Evolutionary conservation across 306 rosid species (phyloP), one percentile per base, ranked within the genome.

Genomic region (Purshia tridentata): DNA sequence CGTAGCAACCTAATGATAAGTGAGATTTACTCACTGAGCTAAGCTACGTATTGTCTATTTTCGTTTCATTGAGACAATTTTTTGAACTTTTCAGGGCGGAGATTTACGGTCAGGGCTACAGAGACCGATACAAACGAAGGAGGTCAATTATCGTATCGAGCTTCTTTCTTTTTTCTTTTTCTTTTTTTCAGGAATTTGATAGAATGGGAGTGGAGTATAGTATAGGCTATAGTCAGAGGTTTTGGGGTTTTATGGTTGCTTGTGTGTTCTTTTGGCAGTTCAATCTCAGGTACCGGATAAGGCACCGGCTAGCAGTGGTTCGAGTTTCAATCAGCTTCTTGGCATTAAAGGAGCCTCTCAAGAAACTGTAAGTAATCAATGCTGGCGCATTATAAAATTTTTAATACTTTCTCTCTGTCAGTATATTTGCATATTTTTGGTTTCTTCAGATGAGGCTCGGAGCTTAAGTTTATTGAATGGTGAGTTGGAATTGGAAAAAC

Each of bases 81-180:
- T 66, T 53, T 46, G 53, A 66, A 52, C 29, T 59, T 79, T 73
- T 40, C 77, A 86, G 91, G 88, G 60, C 46, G 90, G 76, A 86
- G 89, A 60, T 76, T 86, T n/a, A 67, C 83, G 9, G 81, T 89
- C 56, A 77, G 81, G 78, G 91, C 94, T 19, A 74, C 85, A 1
- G 94, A 89, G 67, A 84, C 94, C 6, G 91, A 86, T 54, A 55
- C 88, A 19, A 77, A 84, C 15, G 87, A 89, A 89, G 94, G 94
- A 89, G 94, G 94, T 89, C 41, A 20, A 8, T 41, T 13, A 19
- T 56, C 23, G 8, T 56, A 51, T 8, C 47, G 37, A 62, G 71
- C 41, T 55, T 23, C 61, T 53, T 53, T 4, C 54, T 2, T 8
- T 4, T n/a, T 19, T 63, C 14, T 11, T n/a, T n/a, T n/a, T 18